A percentile compares a stretch with the other conserved stretches of the same genome.
These are phyloP conservation scores for Mariannaea sp. DNA, from an alignment of 2,329 filamentous ascomycete species.

Conservation along the genomic window DNA sequence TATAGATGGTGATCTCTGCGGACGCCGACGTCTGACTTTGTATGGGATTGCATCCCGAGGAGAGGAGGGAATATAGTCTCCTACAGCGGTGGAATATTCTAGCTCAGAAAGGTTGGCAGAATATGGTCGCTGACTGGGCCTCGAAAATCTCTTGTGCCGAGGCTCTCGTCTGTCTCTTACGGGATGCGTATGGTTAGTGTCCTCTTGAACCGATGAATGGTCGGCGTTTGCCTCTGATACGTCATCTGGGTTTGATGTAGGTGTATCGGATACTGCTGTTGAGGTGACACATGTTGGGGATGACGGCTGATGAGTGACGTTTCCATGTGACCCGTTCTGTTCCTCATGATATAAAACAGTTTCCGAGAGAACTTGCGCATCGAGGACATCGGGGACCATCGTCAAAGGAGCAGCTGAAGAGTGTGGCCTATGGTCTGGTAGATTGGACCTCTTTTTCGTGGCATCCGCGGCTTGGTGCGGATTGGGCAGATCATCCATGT, in stretches of 20 bases:
- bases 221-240: neutral
- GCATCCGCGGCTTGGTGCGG: neutral
- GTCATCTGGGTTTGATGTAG: neutral
- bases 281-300: neutral
- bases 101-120: conserved; percentile 12
- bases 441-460: neutral
- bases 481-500: neutral
- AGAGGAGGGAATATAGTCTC: conserved; percentile 42
- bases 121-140: conserved; percentile 6
- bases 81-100: conserved; percentile 57
- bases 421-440: conserved; percentile 1
- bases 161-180: conserved; percentile 6
- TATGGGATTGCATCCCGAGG: conserved; percentile 20
- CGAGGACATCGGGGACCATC: neutral
- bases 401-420: conserved; percentile 6
- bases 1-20: conserved; percentile 16
- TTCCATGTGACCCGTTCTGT: neutral
- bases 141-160: neutral
- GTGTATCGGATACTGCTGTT: neutral
- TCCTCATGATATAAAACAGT: neutral
- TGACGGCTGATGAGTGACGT: neutral
- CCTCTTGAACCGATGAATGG: neutral
- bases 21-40: conserved; percentile 7
- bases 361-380: neutral
- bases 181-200: neutral